Conservation (phyloP, 495 filamentous ascomycete genomes). For the Amorphotheca resinae region DNA sequence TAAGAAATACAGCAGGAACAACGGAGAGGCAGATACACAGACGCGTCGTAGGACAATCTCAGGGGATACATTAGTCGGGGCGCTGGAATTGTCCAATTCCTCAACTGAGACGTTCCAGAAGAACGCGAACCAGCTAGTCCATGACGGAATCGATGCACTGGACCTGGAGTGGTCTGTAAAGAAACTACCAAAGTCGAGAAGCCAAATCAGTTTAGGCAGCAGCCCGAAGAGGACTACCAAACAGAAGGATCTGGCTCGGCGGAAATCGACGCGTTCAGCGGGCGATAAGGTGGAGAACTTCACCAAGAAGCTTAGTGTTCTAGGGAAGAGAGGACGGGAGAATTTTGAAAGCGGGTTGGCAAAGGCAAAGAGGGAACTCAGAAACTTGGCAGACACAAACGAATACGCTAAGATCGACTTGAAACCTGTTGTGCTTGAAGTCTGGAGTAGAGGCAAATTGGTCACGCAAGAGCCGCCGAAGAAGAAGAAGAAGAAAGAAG, state of each 20-base stretch:
- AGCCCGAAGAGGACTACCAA: constrained; percentile 12
- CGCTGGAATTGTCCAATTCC: constrained; percentile 6
- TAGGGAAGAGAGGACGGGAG: constrained; percentile 35
- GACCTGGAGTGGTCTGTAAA: constrained; percentile 16
- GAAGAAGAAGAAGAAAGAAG: constrained; percentile 29
- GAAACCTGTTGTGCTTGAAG: constrained; percentile 31
- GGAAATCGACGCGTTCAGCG: constrained; percentile 30
- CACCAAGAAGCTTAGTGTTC: constrained; percentile 29
- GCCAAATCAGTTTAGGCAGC: constrained; percentile 8
- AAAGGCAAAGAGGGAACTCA: constrained; percentile 26
- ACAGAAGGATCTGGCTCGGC: constrained; percentile 7
- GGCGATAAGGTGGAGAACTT: constrained; percentile 33
- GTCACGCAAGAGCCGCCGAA: constrained; percentile 26
- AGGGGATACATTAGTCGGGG: constrained; percentile 23
- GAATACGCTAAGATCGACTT: constrained; percentile 41
- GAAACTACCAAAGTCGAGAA: constrained; percentile 9
- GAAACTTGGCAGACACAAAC: constrained; percentile 38
- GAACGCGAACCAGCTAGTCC: constrained; percentile 7
- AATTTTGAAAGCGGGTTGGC: constrained; percentile 26
- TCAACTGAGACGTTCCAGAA: constrained; percentile 6
- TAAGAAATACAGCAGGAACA: constrained; percentile 18
- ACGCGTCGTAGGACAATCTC: constrained; percentile 28
- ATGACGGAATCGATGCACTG: constrained; percentile 14
- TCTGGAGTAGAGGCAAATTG: constrained; percentile 44
- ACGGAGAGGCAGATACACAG: constrained; percentile 10